Percentiles rank a stretch among this genome's conserved stretches.
Evolutionary conservation across 2,329 filamentous ascomycete species (phyloP).

Genomic region (Hortaea werneckii): DNA sequence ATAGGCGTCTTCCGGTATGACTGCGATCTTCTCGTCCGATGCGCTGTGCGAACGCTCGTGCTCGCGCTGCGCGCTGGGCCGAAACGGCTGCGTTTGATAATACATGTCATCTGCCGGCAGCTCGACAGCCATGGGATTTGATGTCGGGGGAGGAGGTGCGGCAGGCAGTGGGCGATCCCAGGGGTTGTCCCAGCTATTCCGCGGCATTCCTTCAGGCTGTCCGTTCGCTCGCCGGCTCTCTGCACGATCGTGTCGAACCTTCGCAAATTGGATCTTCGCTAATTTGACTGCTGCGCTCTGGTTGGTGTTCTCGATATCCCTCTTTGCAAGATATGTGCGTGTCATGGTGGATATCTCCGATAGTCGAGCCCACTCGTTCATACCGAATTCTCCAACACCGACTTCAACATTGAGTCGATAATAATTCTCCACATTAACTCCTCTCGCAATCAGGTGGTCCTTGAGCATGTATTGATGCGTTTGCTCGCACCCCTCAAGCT

Average conservation of each 20-base stretch:
- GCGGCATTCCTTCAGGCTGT: slow-evolving; percentile 6
- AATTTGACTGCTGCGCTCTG: slow-evolving; percentile 68
- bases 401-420: slow-evolving; percentile 95
- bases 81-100: slow-evolving; percentile 12
- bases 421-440: slow-evolving; percentile 79
- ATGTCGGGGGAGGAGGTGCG: slow-evolving; percentile 26
- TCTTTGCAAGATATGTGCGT: slow-evolving; percentile 65
- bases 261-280: slow-evolving; percentile 71
- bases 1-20: slow-evolving; percentile 7
- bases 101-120: slow-evolving; percentile 19
- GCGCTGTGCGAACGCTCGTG: slow-evolving; percentile 32
- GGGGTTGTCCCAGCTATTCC: slow-evolving; percentile 20
- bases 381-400: slow-evolving; percentile 91
- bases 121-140: slow-evolving; percentile 31
- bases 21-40: slow-evolving; percentile 54
- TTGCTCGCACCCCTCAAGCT: slow-evolving; percentile 90
- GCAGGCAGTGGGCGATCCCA: slow-evolving; percentile 22
- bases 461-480: slow-evolving; percentile 80
- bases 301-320: slow-evolving; percentile 67
- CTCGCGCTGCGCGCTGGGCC: slow-evolving; percentile 44
- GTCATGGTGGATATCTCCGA: slow-evolving; percentile 92
- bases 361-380: slow-evolving; percentile 96
- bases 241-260: slow-evolving; percentile 52
- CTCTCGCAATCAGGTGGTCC: slow-evolving; percentile 62
- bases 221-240: slow-evolving; percentile 28